Base-by-base conservation (phyloP, 2,329 filamentous ascomycete genomes). In the Colletotrichum australisinense region DNA sequence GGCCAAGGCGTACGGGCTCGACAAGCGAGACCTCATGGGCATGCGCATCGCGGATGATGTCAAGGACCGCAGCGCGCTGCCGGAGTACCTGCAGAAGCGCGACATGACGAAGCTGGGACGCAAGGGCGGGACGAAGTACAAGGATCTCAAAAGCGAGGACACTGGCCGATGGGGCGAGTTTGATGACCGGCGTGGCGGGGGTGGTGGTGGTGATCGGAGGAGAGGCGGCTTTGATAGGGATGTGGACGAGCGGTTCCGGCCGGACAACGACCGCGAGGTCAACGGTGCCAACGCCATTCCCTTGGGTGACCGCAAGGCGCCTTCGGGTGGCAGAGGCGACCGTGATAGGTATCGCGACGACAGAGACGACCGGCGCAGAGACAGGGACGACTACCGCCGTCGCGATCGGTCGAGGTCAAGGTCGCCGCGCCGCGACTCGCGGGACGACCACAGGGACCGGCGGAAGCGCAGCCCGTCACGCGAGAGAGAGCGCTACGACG, bases 21-120 rank as follows among this genome's bases (percentile, higher is more conserved):
- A 94, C 75, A 89, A 92, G 79, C 88, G 97, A 59, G 94, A 98
- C 80, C 88, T 98, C 76, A 97, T 97, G 91, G 95, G 95, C 16
- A 90, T 93, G 2, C 87, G 90, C 63, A 97, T 97, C 77, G 91
- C 89, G 63, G 96, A 98, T 81, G 95, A 98, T 74, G 91, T 96
- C 73, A 88, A 89, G 60, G 94, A 97, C 79, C 92, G 94, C 58
- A 94, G 97, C 78, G 86, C 95, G 1, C 84, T 99, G 78, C 97
- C 97, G 3, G 93, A 97, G 84, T 97, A 95, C 76, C 91, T 99
- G 86, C 95, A 98, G 84, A 91, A 97, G 78, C 88, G 97, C 69
- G 97, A 98, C 83, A 95, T 97, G 93, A 96, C 95, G 16, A 96
- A 95, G 85, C 84, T 99, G 30, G 97, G 97, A 26, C 94, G 93